Evolutionary conservation across 805 yeast species (phyloP).

Genomic region (Metschnikowia cubensis): DNA sequence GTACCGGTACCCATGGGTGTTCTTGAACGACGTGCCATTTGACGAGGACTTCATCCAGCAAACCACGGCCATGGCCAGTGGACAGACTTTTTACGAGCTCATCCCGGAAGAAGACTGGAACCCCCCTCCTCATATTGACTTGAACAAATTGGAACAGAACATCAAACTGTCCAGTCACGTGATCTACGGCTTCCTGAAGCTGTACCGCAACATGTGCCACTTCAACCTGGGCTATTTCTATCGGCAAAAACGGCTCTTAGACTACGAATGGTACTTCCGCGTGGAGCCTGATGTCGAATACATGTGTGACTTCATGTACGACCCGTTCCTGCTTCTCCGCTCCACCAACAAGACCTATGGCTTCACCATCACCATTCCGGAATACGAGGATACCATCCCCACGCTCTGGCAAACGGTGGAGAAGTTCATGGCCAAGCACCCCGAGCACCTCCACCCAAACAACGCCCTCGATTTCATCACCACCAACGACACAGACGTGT

Average conservation of each 20-base stretch:
- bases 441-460: conserved; percentile 44
- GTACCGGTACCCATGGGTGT: conserved; percentile 43
- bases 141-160: conserved; percentile 23
- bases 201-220: conserved; percentile 66
- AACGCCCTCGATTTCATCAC: conserved; percentile 48
- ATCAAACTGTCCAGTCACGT: conserved; percentile 25
- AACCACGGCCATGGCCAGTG: conserved; percentile 44
- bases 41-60: conserved; percentile 37
- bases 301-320: conserved; percentile 55
- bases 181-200: conserved; percentile 45
- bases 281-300: conserved; percentile 58
- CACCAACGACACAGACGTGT: conserved; percentile 33
- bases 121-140: conserved; percentile 34
- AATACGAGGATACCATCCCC: conserved; percentile 49
- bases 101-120: conserved; percentile 41
- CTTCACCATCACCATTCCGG: conserved; percentile 48
- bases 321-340: conserved; percentile 45
- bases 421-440: conserved; percentile 41
- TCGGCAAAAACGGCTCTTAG: conserved; percentile 39
- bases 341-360: conserved; percentile 46
- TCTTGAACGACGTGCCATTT: conserved; percentile 42
- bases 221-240: conserved; percentile 66
- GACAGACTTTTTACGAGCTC: conserved; percentile 38
- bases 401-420: conserved; percentile 49
- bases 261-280: conserved; percentile 56